Evolutionary conservation across 2,329 filamentous ascomycete species (phyloP).

Genomic region (Ophiobolus disseminans): DNA sequence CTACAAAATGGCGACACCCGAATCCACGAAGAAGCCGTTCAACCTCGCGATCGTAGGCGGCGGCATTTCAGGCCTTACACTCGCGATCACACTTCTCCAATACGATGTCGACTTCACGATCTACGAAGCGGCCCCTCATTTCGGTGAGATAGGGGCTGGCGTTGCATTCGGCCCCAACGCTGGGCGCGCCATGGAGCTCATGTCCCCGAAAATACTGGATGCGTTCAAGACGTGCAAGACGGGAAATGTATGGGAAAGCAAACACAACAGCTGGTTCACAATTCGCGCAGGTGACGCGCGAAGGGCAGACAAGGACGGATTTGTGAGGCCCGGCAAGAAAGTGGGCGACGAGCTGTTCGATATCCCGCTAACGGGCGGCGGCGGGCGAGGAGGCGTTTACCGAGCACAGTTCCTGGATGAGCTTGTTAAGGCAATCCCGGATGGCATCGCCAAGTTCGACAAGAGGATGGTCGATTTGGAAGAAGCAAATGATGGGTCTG

Average conservation of each 20-base stretch:
- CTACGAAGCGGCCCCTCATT: slow-evolving; percentile 63
- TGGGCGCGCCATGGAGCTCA: slow-evolving; percentile 61
- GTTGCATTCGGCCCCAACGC: slow-evolving; percentile 65
- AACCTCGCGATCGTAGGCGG: slow-evolving; percentile 65
- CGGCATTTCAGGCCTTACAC: slow-evolving; percentile 63
- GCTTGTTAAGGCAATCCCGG: slow-evolving; percentile 57
- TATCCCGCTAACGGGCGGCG: slow-evolving; percentile 27
- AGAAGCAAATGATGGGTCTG: slow-evolving; percentile 38
- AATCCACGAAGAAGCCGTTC: slow-evolving; percentile 44
- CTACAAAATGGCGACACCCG: slow-evolving; percentile 25
- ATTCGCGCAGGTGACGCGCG: slow-evolving; percentile 42
- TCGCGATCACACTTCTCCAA: slow-evolving; percentile 61
- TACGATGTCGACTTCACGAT: slow-evolving; percentile 57
- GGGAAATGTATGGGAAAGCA: slow-evolving; percentile 41
- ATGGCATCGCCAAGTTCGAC: slow-evolving; percentile 52
- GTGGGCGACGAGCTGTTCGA: slow-evolving; percentile 43
- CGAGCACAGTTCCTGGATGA: slow-evolving; percentile 60
- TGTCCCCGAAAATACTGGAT: slow-evolving; percentile 52
- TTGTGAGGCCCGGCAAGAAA: slow-evolving; percentile 35
- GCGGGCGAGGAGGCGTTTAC: slow-evolving; percentile 51
- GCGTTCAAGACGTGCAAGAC: slow-evolving; percentile 55
- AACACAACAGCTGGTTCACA: slow-evolving; percentile 38
- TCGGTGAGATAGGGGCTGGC: slow-evolving; percentile 66
- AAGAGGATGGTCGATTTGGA: slow-evolving; percentile 48
- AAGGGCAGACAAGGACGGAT: slow-evolving; percentile 39